phyloP scores from a whole-genome alignment of 192 early-diverging fungal species.

The Geosiphon pyriformis region DNA sequence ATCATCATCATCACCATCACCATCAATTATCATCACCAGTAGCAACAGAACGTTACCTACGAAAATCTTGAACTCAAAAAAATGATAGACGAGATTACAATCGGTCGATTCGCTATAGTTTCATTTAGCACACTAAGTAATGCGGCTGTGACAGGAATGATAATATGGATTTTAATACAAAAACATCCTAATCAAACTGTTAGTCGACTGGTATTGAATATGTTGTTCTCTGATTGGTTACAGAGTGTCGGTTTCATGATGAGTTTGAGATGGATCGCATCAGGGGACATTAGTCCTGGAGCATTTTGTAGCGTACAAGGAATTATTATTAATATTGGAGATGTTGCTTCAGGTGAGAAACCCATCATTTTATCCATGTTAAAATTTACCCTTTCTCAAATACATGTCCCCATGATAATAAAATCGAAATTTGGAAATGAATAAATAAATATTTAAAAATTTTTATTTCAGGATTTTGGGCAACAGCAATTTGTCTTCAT shows the following conservation, averaged over 20 bases:
- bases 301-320: neutral
- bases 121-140: slow-evolving; percentile 4
- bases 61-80: too few species aligned
- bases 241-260: slow-evolving; percentile 2
- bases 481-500: neutral
- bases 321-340: neutral
- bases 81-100: too few species aligned
- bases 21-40: too few species aligned
- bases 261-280: neutral
- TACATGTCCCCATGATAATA: too few species aligned
- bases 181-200: neutral
- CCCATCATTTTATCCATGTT: neutral
- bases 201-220: neutral
- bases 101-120: neutral
- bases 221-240: neutral
- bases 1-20: too few species aligned
- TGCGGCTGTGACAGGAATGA: neutral
- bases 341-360: neutral
- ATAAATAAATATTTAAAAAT: neutral
- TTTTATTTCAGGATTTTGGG: neutral
- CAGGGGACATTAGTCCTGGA: neutral
- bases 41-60: too few species aligned
- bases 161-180: neutral
- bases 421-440: neutral
- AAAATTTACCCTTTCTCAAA: slow-evolving; percentile 4